phyloP scores from a whole-genome alignment of 2,329 filamentous ascomycete species.

The Delphinella strobiligena region DNA sequence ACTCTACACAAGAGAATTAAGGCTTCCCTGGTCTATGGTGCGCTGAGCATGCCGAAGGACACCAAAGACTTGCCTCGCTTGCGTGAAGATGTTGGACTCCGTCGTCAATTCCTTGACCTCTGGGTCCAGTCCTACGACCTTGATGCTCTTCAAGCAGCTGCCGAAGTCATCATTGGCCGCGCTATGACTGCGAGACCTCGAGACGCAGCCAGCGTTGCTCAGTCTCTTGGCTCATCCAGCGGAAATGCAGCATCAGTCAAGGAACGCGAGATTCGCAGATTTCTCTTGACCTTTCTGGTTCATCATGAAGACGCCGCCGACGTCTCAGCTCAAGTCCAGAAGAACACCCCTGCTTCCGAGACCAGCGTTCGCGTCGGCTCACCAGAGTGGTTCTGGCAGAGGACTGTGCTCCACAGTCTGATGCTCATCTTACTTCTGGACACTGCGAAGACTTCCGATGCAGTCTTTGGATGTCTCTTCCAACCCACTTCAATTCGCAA shows the following conservation, averaged over 20 bases:
- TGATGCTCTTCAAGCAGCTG: constrained; percentile 36
- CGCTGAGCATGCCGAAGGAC: constrained; percentile 44
- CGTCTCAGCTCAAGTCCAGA: not conserved
- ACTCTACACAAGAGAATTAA: constrained; percentile 45
- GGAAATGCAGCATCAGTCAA: not conserved
- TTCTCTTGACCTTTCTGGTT: constrained; percentile 46
- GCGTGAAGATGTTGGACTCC: constrained; percentile 45
- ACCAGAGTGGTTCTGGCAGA: constrained; percentile 39
- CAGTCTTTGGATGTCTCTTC: constrained; percentile 36
- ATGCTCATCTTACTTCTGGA: constrained; percentile 51
- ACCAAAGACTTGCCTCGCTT: constrained; percentile 33
- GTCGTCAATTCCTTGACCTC: constrained; percentile 43
- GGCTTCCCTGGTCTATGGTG: constrained; percentile 46
- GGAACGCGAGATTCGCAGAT: constrained; percentile 22
- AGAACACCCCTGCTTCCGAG: constrained; percentile 6
- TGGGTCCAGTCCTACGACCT: constrained; percentile 48
- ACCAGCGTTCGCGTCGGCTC: constrained; percentile 21
- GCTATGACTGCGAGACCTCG: constrained; percentile 14
- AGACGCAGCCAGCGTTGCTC: not conserved
- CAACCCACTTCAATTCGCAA: constrained; percentile 40
- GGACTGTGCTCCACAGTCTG: constrained; percentile 45
- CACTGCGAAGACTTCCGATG: constrained; percentile 31
- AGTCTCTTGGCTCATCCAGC: not conserved
- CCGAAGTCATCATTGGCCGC: constrained; percentile 49
- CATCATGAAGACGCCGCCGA: constrained; percentile 38